These are phyloP conservation scores for Fomitiporia mediterranea DNA, from an alignment of 1,284 basidiomycete genomes.

Conservation along the genomic window DNA sequence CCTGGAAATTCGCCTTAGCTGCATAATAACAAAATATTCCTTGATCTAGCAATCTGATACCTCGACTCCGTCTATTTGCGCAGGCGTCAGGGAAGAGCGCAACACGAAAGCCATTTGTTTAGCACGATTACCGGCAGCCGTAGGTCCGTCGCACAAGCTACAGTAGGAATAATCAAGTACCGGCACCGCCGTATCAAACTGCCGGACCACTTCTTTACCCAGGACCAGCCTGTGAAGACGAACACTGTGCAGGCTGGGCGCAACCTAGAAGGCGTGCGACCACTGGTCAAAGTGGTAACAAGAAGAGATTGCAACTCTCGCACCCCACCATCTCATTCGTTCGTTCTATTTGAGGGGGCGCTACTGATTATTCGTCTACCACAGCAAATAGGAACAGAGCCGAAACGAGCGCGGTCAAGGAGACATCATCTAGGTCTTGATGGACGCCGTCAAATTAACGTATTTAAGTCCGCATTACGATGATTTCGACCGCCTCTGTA, in stretches of 20 bases:
- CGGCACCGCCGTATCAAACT: neutral
- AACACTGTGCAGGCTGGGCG: neutral
- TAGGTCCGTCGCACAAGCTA: neutral
- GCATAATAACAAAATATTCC: neutral
- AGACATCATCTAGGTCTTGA: neutral
- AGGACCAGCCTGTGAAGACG: neutral
- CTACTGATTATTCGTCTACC: neutral
- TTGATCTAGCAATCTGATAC: neutral
- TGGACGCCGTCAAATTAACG: neutral
- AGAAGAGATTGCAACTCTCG: neutral
- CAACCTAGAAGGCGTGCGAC: neutral
- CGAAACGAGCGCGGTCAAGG: neutral
- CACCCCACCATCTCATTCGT: too few species aligned
- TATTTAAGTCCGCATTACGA: neutral
- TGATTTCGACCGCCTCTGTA: neutral
- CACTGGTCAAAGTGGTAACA: neutral
- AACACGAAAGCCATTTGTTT: neutral
- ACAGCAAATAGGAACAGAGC: neutral
- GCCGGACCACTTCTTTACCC: neutral
- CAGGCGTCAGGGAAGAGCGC: neutral
- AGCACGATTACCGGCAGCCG: neutral
- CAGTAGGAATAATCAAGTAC: neutral
- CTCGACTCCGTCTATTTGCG: neutral
- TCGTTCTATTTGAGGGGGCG: too few species aligned
- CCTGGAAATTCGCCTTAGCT: neutral